Conservation (phyloP, 2,329 filamentous ascomycete species). For the Colletotrichum graminicola region DNA sequence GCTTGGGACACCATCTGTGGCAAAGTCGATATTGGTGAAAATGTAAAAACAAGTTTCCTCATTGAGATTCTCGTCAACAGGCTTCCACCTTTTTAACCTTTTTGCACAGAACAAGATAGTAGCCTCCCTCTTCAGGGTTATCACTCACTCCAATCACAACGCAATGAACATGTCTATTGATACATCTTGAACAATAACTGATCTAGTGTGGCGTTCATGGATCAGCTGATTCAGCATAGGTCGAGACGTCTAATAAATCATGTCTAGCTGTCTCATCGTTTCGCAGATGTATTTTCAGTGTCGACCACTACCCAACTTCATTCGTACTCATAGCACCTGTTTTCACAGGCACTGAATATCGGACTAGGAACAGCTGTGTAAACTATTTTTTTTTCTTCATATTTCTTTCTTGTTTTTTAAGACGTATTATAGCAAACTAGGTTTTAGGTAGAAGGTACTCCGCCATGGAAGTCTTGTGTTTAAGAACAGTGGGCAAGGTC, state of each 20-base stretch:
- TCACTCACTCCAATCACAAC: neutral
- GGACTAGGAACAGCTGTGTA: neutral
- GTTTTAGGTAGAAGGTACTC: too few relatives aligned
- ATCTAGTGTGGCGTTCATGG: neutral
- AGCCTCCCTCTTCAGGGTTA: too few relatives aligned
- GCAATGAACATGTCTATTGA: rapidly evolving
- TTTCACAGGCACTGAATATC: neutral
- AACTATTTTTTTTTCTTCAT: too few relatives aligned
- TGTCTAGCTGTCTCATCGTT: too few relatives aligned
- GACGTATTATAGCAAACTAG: too few relatives aligned
- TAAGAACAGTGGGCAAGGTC: neutral
- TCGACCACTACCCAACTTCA: neutral
- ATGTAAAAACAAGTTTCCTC: too few relatives aligned
- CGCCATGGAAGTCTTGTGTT: neutral
- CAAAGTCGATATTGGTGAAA: slow-evolving; percentile 31
- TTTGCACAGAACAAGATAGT: neutral
- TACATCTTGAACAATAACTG: neutral
- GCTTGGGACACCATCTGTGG: slow-evolving; percentile 24
- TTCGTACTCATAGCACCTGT: too few relatives aligned
- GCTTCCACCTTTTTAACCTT: neutral
- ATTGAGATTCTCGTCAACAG: neutral
- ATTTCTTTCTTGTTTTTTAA: too few relatives aligned
- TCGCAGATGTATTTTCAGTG: neutral
- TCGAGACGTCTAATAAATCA: neutral
- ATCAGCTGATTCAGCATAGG: neutral